Base-by-base conservation (phyloP, 768 basidiomycete species). In the Termitomyces eurrhizus region DNA sequence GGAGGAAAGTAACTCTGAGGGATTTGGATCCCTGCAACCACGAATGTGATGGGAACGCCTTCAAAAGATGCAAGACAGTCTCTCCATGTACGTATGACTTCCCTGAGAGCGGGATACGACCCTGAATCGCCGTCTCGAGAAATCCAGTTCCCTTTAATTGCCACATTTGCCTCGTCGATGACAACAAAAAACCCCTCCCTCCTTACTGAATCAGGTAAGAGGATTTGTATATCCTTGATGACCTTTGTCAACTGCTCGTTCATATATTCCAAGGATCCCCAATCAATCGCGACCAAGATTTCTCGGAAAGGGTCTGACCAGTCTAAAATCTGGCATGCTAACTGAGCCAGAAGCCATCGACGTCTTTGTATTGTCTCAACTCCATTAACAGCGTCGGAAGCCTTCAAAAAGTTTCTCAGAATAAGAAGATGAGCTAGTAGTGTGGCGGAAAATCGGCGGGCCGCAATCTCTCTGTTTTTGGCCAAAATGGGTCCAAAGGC, bases 361-460 rank as follows among this genome's bases (percentile, higher is more conserved):
- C 35, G 52, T 53, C 29, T 32, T 18, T 26, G 35, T 21, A 37
- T 41, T 44, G 36, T 51, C 16, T 16, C 26, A 9, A 44, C 14
- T 45, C 29, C 18, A 0, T 7, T 18, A 2, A 14, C 16, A 32
- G 2, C 13, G 26, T 59, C 6, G 1, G 14, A 36, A 35, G 50
- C 35, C 13, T 37, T 33, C 35, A 59, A 32, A 12, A 59, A 59
- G 5, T 59, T 52, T 33, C 32, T 53, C 7, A 54, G 29, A 13
- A 59, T 42, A 12, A 51, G 50, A 7, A 59, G 52, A 59, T 59
- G 52, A 4, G 51, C 52, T 4, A 59, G 45, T 2, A 59, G 58
- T 14, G 41, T 37, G 4, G 29, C 45, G 8, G 52, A 49, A 33
- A 59, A 54, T 3, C 21, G 45, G 18, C 37, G 35, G 14, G 2